Evolutionary conservation across 2,329 filamentous ascomycete species (phyloP).

Genomic region (Paramyrothecium roridum): DNA sequence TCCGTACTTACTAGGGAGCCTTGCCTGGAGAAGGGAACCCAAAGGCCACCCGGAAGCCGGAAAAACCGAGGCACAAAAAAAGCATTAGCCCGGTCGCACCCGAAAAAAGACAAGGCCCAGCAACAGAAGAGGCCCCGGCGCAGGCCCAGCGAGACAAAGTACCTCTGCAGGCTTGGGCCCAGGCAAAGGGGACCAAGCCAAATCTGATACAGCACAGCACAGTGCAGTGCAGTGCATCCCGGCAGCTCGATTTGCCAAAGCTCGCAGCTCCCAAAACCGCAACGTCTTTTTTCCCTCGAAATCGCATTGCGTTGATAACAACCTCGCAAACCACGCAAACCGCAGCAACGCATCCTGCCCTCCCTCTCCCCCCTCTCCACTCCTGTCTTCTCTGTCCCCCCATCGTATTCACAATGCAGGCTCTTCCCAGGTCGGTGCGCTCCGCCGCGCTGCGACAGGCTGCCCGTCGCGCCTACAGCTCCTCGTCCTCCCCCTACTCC

Average conservation of each 20-base stretch:
- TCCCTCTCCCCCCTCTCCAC: conserved; percentile 7
- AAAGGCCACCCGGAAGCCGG: not conserved
- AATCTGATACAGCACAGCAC: not conserved
- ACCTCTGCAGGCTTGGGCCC: not conserved
- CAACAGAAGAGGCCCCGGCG: not conserved
- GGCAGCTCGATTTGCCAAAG: not conserved
- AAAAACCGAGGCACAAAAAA: not conserved
- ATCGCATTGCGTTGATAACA: not conserved
- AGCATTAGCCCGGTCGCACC: not conserved
- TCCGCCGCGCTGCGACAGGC: conserved; percentile 60
- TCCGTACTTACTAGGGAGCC: no score
- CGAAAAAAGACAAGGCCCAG: not conserved
- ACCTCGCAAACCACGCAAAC: not conserved
- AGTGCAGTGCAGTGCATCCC: not conserved
- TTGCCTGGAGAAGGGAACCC: not conserved
- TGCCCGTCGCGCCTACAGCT: conserved; percentile 71
- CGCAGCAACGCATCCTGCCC: conserved; percentile 5
- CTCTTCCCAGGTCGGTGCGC: conserved; percentile 70
- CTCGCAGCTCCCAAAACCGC: not conserved
- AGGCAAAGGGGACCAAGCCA: not conserved
- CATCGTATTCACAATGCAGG: conserved; percentile 66
- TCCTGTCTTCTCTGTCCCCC: conserved; percentile 7
- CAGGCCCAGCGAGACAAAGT: not conserved
- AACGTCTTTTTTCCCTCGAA: not conserved
- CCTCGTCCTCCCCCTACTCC: conserved; percentile 65